A percentile compares a stretch with the other conserved stretches of the same genome.
phyloP scores from a whole-genome alignment of 768 basidiomycete species.

The Amanita pallidorosea region DNA sequence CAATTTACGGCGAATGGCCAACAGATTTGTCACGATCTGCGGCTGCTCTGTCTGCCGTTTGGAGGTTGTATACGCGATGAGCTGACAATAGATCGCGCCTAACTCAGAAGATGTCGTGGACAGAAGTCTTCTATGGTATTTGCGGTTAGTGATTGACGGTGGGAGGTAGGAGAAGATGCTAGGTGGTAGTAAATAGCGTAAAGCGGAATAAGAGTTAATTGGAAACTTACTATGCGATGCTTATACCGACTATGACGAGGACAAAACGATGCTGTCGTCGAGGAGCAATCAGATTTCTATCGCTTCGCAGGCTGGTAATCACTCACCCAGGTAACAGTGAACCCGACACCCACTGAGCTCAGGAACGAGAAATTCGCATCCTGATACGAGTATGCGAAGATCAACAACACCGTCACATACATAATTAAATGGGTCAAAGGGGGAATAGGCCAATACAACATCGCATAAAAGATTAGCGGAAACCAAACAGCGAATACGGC shows the following conservation, averaged over 20 bases:
- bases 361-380: slow-evolving; percentile 37
- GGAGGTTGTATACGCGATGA: slow-evolving; percentile 61
- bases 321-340: slow-evolving; percentile 59
- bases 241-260: slow-evolving; percentile 63
- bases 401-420: slow-evolving; percentile 52
- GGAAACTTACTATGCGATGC: slow-evolving; percentile 58
- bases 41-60: slow-evolving; percentile 38
- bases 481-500: slow-evolving; percentile 59
- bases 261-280: slow-evolving; percentile 47
- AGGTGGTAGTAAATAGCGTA: neutral
- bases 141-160: slow-evolving; percentile 63
- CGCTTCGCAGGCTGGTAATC: no score
- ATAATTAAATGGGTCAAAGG: slow-evolving; percentile 65
- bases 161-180: slow-evolving; percentile 62
- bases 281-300: neutral
- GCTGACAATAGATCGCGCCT: slow-evolving; percentile 64
- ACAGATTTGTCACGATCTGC: slow-evolving; percentile 50
- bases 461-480: slow-evolving; percentile 61
- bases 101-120: slow-evolving; percentile 58
- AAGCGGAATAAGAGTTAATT: neutral
- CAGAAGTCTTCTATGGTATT: slow-evolving; percentile 61
- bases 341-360: slow-evolving; percentile 47
- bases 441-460: slow-evolving; percentile 64
- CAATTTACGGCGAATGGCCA: slow-evolving; percentile 68
- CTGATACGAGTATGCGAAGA: slow-evolving; percentile 67